phyloP scores from a whole-genome alignment of 352 stramenopile genomes.

The Achlya hypogyna region DNA sequence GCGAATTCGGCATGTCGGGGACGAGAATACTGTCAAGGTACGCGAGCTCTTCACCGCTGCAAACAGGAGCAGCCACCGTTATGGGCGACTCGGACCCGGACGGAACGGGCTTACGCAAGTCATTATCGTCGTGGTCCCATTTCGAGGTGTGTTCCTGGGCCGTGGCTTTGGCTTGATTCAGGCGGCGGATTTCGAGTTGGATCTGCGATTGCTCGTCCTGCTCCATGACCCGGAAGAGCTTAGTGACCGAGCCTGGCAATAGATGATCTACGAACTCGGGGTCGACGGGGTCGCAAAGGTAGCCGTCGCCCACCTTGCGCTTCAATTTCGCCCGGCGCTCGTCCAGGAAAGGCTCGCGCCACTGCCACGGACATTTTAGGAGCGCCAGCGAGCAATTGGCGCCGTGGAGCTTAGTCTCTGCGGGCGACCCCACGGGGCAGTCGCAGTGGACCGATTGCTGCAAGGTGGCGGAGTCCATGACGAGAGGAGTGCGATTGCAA shows the following conservation, averaged over 20 bases:
- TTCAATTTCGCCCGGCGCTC: constrained; percentile 75
- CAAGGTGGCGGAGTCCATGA: too few species aligned
- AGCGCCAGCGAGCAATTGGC: constrained; percentile 34
- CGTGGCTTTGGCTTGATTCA: constrained; percentile 50
- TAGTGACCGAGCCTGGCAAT: constrained; percentile 65
- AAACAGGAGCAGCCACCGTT: constrained; percentile 9
- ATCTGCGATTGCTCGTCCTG: constrained; percentile 77
- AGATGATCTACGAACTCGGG: constrained; percentile 79
- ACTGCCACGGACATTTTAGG: constrained; percentile 85
- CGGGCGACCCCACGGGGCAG: neutral
- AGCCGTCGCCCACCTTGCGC: constrained; percentile 72
- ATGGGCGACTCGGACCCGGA: constrained; percentile 6
- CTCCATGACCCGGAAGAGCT: constrained; percentile 62
- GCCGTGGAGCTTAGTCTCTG: constrained; percentile 10
- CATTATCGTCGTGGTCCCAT: constrained; percentile 27
- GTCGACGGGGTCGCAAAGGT: constrained; percentile 80
- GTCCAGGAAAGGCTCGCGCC: constrained; percentile 75
- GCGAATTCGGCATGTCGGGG: neutral
- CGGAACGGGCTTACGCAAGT: neutral
- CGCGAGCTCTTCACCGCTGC: constrained; percentile 9
- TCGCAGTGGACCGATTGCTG: constrained; percentile 8
- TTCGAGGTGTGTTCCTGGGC: constrained; percentile 18
- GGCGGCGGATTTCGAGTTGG: constrained; percentile 67
- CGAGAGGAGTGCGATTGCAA: too few species aligned
- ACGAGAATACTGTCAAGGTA: constrained; percentile 14